Conservation (phyloP, 495 filamentous ascomycete genomes). For the Filosporella fistucella region DNA sequence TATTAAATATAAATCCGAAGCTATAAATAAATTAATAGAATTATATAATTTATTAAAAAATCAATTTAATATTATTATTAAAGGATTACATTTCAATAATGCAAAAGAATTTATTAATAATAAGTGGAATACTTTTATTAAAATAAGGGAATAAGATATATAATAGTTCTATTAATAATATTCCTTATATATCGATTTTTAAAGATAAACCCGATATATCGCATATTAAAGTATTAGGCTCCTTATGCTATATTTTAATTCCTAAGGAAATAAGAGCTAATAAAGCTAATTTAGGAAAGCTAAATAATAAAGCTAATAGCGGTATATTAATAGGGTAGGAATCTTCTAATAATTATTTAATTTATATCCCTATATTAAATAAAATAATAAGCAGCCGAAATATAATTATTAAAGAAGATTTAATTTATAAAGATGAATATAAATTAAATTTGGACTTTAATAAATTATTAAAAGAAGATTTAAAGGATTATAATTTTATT, state of each 20-base stretch:
- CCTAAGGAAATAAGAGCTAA: background rate
- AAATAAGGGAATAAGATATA: slow-evolving; percentile 8
- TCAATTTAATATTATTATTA: slow-evolving; percentile 9
- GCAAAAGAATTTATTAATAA: slow-evolving; percentile 3
- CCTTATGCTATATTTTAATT: slow-evolving; percentile 1
- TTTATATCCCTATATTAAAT: slow-evolving; percentile 10
- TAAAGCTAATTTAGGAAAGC: slow-evolving; percentile 7
- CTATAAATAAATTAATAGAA: background rate
- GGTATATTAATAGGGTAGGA: slow-evolving; percentile 5
- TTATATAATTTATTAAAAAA: slow-evolving; percentile 5
- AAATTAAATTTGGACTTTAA: slow-evolving; percentile 4
- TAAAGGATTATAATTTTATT: background rate
- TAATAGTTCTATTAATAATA: slow-evolving; percentile 10
- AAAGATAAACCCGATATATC: slow-evolving; percentile 3
- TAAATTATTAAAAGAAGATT: slow-evolving; percentile 3
- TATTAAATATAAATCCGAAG: slow-evolving; percentile 7
- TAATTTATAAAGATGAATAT: slow-evolving; percentile 9
- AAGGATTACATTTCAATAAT: slow-evolving; percentile 6
- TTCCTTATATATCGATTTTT: background rate
- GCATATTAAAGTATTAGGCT: slow-evolving; percentile 10
- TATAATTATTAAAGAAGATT: slow-evolving; percentile 12
- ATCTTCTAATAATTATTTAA: slow-evolving; percentile 12
- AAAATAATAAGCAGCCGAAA: slow-evolving; percentile 2
- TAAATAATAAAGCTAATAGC: slow-evolving; percentile 5
- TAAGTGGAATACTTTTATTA: slow-evolving; percentile 5